phyloP scores from a whole-genome alignment of 306 rosid species.

The Sesbania bispinosa region DNA sequence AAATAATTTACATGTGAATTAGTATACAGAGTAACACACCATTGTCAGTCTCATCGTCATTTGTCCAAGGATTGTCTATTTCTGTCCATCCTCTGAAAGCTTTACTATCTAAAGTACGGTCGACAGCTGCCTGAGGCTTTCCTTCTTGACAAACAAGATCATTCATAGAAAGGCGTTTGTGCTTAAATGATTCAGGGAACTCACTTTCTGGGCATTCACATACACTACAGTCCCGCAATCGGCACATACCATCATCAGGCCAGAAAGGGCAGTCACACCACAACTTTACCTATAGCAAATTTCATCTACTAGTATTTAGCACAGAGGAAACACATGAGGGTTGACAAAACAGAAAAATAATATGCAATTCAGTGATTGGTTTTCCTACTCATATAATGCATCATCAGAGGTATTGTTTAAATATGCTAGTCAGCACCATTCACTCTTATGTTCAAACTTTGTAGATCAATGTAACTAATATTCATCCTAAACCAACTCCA shows the following conservation, averaged over 20 bases:
- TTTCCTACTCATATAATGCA: background rate
- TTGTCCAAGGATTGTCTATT: slow-evolving; percentile 91
- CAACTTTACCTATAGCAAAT: slow-evolving; percentile 58
- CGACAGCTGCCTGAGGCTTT: slow-evolving; percentile 92
- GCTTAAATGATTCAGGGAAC: slow-evolving; percentile 82
- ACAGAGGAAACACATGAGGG: background rate
- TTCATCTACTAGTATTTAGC: slow-evolving; percentile 18
- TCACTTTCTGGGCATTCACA: slow-evolving; percentile 94
- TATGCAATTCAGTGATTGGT: background rate
- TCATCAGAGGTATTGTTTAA: background rate
- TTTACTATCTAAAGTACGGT: slow-evolving; percentile 80
- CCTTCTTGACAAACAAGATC: slow-evolving; percentile 93
- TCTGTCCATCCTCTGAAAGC: slow-evolving; percentile 90
- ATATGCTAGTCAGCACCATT: background rate
- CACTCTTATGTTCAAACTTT: background rate
- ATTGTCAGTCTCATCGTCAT: slow-evolving; percentile 88
- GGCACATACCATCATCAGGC: slow-evolving; percentile 99
- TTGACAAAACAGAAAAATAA: background rate
- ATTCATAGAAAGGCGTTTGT: slow-evolving; percentile 57
- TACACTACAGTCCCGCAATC: slow-evolving; percentile 93
- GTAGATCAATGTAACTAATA: background rate
- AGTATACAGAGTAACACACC: slow-evolving; percentile 40
- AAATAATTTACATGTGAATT: slow-evolving; percentile 3
- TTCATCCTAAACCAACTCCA: background rate
- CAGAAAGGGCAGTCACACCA: slow-evolving; percentile 99